Conservation (phyloP, 805 yeast species). For the Groenewaldozyma tartarivorans region DNA sequence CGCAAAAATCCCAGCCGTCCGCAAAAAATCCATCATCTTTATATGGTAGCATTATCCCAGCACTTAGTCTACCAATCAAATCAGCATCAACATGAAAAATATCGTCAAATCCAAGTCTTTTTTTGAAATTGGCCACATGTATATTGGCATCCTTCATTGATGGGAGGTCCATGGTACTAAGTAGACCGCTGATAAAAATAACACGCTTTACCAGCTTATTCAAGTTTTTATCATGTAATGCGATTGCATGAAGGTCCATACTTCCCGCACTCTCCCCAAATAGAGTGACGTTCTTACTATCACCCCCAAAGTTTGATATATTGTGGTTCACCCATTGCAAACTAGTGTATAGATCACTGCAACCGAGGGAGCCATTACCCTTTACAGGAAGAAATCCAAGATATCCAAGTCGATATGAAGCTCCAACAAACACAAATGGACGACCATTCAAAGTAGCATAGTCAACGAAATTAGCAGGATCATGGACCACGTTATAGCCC, state of each 20-base stretch:
- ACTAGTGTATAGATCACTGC: too few species aligned
- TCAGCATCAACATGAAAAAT: neutral
- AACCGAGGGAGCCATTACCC: too few species aligned
- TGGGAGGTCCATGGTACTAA: neutral
- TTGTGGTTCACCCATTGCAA: too few species aligned
- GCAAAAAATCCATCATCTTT: conserved; percentile 2
- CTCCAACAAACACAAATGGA: neutral
- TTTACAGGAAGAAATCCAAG: conserved; percentile 2
- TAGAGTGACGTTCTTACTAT: too few species aligned
- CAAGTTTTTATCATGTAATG: neutral
- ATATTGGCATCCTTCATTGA: neutral
- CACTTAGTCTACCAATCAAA: neutral
- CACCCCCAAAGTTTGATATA: too few species aligned
- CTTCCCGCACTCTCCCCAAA: neutral
- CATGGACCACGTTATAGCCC: neutral
- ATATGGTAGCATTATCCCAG: neutral
- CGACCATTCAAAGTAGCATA: neutral
- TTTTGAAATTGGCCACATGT: neutral
- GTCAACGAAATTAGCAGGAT: neutral
- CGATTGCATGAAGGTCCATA: neutral
- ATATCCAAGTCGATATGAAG: conserved; percentile 1
- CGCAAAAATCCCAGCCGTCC: neutral
- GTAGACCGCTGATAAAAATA: neutral
- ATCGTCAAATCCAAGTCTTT: neutral
- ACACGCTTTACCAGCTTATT: conserved; percentile 1